Conservation (phyloP, 2,329 filamentous ascomycete species). For the Epichloe scottii region DNA sequence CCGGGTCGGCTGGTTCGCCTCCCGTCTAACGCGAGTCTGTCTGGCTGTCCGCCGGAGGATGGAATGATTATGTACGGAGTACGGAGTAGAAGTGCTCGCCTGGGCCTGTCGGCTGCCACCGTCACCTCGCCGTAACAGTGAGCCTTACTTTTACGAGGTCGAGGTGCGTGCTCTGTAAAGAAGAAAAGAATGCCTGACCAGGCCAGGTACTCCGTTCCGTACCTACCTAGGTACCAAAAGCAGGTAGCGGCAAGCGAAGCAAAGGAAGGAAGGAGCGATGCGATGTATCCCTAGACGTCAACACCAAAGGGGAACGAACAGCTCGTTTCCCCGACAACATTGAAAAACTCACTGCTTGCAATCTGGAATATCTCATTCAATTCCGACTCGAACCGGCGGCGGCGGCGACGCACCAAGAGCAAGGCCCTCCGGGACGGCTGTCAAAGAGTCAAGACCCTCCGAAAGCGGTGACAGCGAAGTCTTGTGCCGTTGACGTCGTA, state of each 20-base stretch:
- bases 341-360: not conserved
- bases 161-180: too few relatives aligned
- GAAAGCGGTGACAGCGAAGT: constrained; percentile 4
- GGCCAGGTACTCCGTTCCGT: too few relatives aligned
- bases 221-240: not conserved
- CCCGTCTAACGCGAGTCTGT: not conserved
- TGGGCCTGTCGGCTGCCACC: too few relatives aligned
- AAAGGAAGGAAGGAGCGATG: not conserved
- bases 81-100: too few relatives aligned
- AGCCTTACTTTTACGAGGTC: too few relatives aligned
- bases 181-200: too few relatives aligned
- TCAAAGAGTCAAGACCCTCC: not conserved
- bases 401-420: not conserved
- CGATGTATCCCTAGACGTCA: not conserved
- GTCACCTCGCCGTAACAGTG: too few relatives aligned
- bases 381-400: not conserved
- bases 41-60: too few relatives aligned
- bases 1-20: constrained; percentile 4
- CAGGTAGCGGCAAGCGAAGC: not conserved
- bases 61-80: too few relatives aligned
- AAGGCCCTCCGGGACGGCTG: not conserved
- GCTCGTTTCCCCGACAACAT: not conserved
- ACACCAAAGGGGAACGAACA: not conserved
- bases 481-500: constrained; percentile 3
- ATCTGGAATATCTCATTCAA: not conserved